Evolutionary conservation across 345 rosid species (phyloP).

Genomic region (Euphorbia peplus): DNA sequence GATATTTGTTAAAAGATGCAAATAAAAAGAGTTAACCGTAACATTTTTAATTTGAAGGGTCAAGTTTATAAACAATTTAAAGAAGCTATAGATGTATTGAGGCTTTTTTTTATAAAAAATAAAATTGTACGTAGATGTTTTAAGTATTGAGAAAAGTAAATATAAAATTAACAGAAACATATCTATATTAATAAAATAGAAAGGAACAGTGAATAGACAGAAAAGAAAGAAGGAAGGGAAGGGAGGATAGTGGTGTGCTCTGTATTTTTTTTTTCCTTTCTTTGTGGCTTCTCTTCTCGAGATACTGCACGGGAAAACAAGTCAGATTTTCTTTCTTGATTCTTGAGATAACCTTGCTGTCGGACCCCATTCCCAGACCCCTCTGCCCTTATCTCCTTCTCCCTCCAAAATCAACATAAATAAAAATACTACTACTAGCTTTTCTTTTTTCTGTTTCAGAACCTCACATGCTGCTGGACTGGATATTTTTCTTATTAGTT

Average conservation of each 20-base stretch:
- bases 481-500: no score
- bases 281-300: constrained; percentile 9
- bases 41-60: no score
- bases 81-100: no score
- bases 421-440: not conserved
- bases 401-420: constrained; percentile 1
- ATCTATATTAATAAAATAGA: not conserved
- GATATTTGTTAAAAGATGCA: no score
- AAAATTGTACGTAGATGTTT: no score
- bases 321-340: constrained; percentile 22
- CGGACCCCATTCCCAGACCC: constrained; percentile 13
- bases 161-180: not conserved
- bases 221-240: no score
- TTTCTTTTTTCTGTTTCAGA: not conserved
- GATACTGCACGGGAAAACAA: constrained; percentile 17
- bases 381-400: not conserved
- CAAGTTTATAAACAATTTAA: no score
- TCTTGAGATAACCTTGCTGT: constrained; percentile 20
- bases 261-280: not conserved
- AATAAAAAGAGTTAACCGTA: no score
- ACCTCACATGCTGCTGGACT: no score
- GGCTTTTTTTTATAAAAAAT: no score
- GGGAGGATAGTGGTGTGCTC: not conserved
- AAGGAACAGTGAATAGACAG: constrained; percentile 9
- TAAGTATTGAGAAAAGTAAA: not conserved